A percentile compares a stretch with the other conserved stretches of the same genome.
phyloP scores from a whole-genome alignment of 352 stramenopile species.

The Chrysophaeum taylorii region DNA sequence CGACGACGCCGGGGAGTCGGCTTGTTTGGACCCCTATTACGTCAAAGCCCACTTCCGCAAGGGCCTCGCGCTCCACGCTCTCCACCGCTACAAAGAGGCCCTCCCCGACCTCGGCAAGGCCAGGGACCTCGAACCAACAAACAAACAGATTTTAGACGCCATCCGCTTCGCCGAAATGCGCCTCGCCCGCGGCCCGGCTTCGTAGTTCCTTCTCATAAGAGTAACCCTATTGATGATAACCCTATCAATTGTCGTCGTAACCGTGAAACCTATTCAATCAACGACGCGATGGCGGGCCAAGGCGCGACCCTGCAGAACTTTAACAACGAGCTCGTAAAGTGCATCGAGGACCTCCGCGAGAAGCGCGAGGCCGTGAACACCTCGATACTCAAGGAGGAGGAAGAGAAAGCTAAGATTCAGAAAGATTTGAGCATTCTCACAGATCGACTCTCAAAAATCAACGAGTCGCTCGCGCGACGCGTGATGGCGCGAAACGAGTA shows the following conservation, averaged over 20 bases:
- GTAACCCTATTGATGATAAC: too few relatives aligned
- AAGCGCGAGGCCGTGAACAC: slow-evolving; percentile 25
- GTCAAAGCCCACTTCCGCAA: slow-evolving; percentile 56
- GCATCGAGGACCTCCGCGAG: slow-evolving; percentile 74
- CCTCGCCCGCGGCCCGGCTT: slow-evolving; percentile 31
- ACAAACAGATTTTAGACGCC: slow-evolving; percentile 62
- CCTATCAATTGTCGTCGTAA: too few relatives aligned
- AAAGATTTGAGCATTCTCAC: slow-evolving; percentile 79
- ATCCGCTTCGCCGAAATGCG: slow-evolving; percentile 58
- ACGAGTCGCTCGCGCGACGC: slow-evolving; percentile 73
- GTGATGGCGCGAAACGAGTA: slow-evolving; percentile 72
- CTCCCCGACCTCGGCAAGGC: slow-evolving; percentile 44
- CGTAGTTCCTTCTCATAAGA: too few relatives aligned
- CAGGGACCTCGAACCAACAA: slow-evolving; percentile 57
- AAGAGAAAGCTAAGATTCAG: slow-evolving; percentile 85
- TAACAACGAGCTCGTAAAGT: slow-evolving; percentile 89
- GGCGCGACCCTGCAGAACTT: slow-evolving; percentile 84
- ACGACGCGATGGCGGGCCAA: slow-evolving; percentile 62
- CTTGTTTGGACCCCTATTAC: slow-evolving; percentile 44
- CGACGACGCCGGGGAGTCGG: slow-evolving; percentile 40
- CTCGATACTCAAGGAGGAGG: slow-evolving; percentile 80
- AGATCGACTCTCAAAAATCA: slow-evolving; percentile 75
- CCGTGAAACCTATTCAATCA: too few relatives aligned
- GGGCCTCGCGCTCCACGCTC: slow-evolving; percentile 52
- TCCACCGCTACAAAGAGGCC: slow-evolving; percentile 48